These are phyloP conservation scores for Ascochyta viciae-villosae DNA, from an alignment of 2,329 filamentous ascomycete species.

Conservation along the genomic window DNA sequence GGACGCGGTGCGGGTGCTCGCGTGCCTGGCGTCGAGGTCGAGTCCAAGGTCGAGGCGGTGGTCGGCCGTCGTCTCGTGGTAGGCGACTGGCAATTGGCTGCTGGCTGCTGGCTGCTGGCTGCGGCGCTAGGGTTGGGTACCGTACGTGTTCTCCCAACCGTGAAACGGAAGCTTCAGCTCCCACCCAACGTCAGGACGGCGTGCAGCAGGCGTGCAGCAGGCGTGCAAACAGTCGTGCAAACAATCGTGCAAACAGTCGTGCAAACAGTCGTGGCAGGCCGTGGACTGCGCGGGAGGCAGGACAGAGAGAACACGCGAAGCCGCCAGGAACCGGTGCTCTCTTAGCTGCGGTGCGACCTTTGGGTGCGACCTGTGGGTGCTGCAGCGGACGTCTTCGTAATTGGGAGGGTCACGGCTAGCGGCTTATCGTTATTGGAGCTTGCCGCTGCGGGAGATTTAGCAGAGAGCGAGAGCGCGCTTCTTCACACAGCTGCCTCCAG, in stretches of 20 bases:
- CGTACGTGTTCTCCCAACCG: not conserved
- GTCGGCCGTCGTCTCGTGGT: not conserved
- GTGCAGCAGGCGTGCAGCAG: not conserved
- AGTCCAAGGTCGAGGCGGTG: not conserved
- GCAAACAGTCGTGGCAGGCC: not conserved
- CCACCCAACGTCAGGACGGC: not conserved
- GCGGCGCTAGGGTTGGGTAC: constrained; percentile 1
- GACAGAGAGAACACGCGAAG: not conserved
- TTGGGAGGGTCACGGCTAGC: constrained; percentile 3
- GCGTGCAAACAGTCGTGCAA: not conserved
- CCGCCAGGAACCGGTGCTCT: constrained; percentile 12
- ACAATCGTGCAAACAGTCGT: no score
- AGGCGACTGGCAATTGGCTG: not conserved
- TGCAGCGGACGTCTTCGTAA: not conserved
- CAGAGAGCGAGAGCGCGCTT: not conserved
- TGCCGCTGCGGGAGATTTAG: not conserved
- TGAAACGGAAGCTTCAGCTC: constrained; percentile 5
- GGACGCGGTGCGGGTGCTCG: constrained; percentile 7
- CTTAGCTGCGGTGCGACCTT: not conserved
- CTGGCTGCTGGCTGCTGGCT: constrained; percentile 1
- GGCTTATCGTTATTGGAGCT: constrained; percentile 4
- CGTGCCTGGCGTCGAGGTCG: constrained; percentile 6
- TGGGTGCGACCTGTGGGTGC: not conserved
- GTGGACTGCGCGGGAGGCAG: not conserved
- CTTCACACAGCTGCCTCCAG: not conserved